Percentiles rank a stretch among this genome's conserved stretches.
These are phyloP conservation scores for Micromonas commoda DNA, from an alignment of 139 green algal species.

Conservation along the genomic window DNA sequence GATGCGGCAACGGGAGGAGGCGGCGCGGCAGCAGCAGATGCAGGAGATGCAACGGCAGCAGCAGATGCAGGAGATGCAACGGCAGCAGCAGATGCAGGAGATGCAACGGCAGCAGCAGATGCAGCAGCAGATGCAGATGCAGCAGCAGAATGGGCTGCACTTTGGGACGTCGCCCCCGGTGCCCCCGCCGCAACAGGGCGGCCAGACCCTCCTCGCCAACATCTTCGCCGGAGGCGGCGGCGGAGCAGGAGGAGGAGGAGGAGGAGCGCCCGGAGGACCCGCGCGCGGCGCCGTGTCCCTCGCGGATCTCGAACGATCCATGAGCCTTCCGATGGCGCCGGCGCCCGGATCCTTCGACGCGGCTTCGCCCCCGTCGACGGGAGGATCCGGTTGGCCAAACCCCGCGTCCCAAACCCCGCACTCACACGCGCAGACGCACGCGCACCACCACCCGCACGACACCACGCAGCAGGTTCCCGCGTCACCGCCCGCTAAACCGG, in stretches of 20 bases:
- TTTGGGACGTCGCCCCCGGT: neutral
- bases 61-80: neutral
- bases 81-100: neutral
- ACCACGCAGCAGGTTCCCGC: neutral
- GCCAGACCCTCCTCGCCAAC: too few relatives aligned
- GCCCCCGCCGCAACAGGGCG: neutral
- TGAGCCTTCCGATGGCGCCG: neutral
- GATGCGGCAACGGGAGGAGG: neutral
- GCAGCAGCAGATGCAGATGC: conserved; percentile 6
- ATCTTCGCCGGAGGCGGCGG: too few relatives aligned
- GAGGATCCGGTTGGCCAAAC: too few relatives aligned
- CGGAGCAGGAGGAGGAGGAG: too few relatives aligned
- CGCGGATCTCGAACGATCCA: too few relatives aligned
- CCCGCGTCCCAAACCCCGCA: too few relatives aligned
- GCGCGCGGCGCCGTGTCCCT: too few relatives aligned
- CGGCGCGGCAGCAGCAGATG: neutral
- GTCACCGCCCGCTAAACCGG: neutral
- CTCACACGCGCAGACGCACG: neutral
- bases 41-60: neutral
- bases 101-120: neutral
- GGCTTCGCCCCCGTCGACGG: neutral
- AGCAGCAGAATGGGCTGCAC: neutral
- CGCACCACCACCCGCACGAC: neutral
- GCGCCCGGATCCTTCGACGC: neutral
- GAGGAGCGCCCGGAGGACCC: too few relatives aligned